A percentile compares a stretch with the other conserved stretches of the same genome.
Evolutionary conservation across 2,329 filamentous ascomycete genomes (phyloP).

Genomic region (Gaeumannomyces tritici): DNA sequence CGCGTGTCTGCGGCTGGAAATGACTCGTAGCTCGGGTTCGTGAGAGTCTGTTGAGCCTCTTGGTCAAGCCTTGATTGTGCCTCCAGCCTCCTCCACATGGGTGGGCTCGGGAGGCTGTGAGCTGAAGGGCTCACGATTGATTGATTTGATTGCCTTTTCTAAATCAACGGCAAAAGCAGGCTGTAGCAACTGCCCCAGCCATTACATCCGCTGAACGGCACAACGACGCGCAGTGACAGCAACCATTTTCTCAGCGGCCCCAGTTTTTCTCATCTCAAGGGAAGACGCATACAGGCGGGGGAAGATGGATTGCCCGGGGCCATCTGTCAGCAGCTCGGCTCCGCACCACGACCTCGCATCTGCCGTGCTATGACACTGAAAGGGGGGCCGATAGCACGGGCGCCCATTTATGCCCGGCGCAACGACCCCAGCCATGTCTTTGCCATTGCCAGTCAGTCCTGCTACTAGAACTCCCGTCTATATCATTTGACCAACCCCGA

Average conservation of each 20-base stretch:
- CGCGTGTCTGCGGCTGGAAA: neutral
- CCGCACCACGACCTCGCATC: neutral
- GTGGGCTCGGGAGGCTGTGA: neutral
- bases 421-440: neutral
- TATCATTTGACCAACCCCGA: neutral
- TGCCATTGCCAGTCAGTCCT: neutral
- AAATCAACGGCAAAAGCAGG: no score
- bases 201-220: neutral
- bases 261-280: neutral
- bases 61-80: neutral
- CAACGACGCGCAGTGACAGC: no score
- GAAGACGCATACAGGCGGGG: neutral
- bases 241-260: neutral
- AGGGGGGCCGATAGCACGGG: neutral
- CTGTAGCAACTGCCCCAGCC: neutral
- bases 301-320: neutral
- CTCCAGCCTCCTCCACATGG: neutral
- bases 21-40: neutral
- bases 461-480: neutral
- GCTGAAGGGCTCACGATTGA: neutral
- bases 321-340: neutral
- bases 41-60: neutral
- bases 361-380: neutral
- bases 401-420: neutral
- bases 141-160: neutral